A percentile compares a stretch with the other conserved stretches of the same genome.
phyloP scores from a whole-genome alignment of 169 alveolate species.

The Toxoplasma gondii region DNA sequence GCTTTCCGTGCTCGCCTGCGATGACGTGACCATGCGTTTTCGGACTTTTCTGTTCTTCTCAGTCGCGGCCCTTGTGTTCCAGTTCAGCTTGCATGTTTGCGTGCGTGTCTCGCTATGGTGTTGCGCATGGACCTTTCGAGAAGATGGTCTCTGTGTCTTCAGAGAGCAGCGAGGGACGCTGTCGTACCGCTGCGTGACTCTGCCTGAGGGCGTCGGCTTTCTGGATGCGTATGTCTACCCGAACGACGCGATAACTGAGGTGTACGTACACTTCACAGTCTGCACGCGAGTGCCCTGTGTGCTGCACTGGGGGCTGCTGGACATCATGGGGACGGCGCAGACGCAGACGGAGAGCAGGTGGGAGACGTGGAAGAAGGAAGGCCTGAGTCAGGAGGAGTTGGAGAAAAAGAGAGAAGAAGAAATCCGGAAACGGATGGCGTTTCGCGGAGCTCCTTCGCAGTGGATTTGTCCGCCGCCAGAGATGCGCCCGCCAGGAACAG shows the following conservation, averaged over 20 bases:
- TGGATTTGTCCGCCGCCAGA: constrained; percentile 63
- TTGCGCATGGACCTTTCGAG: background rate
- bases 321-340: constrained; percentile 64
- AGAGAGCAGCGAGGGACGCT: constrained; percentile 26
- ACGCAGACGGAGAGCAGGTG: constrained; percentile 30
- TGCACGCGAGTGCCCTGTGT: constrained; percentile 57
- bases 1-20: too few relatives aligned
- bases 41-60: too few relatives aligned
- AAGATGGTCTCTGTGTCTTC: background rate
- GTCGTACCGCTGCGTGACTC: constrained; percentile 48
- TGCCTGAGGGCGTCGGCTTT: constrained; percentile 46
- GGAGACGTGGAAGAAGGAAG: constrained; percentile 16
- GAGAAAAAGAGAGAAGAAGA: constrained; percentile 26
- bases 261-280: constrained; percentile 44
- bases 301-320: constrained; percentile 64
- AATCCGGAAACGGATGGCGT: background rate
- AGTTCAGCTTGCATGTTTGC: too few relatives aligned
- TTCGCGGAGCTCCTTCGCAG: constrained; percentile 58
- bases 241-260: constrained; percentile 36
- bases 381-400: constrained; percentile 22
- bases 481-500: constrained; percentile 58
- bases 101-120: background rate
- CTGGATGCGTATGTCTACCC: constrained; percentile 45
- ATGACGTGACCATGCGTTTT: too few relatives aligned
- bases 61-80: too few relatives aligned